These are phyloP conservation scores for Steccherinum ochraceum DNA, from an alignment of 768 basidiomycete species.

Conservation along the genomic window DNA sequence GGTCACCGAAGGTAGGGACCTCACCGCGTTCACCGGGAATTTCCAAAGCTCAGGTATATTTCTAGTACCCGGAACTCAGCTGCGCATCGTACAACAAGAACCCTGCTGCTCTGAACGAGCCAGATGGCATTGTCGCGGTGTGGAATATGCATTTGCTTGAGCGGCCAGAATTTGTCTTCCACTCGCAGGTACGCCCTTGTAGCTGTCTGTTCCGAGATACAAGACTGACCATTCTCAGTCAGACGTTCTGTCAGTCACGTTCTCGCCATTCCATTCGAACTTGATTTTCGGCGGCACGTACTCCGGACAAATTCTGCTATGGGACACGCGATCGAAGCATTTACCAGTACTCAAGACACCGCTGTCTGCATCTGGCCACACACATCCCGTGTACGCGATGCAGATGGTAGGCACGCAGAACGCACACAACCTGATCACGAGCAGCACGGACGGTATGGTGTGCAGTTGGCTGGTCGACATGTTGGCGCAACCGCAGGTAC, in stretches of 20 bases:
- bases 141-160: constrained; percentile 97
- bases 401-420: constrained; percentile 98
- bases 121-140: constrained; percentile 93
- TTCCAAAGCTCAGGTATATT: too few relatives aligned
- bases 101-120: constrained; percentile 86
- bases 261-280: constrained; percentile 97
- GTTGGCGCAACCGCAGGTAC: constrained; percentile 94
- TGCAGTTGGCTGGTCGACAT: constrained; percentile 99
- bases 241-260: constrained; percentile 93
- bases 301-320: constrained; percentile 94
- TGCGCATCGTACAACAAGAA: constrained; percentile 99
- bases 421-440: constrained; percentile 94
- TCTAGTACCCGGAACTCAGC: constrained; percentile 89
- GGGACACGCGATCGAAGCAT: constrained; percentile 97
- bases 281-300: constrained; percentile 98
- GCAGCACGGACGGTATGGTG: constrained; percentile 94
- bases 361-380: constrained; percentile 91
- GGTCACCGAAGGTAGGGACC: constrained; percentile 89
- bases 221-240: constrained; percentile 47
- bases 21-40: too few relatives aligned
- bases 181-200: constrained; percentile 74
- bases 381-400: constrained; percentile 98
- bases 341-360: constrained; percentile 96
- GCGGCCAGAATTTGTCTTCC: constrained; percentile 96
- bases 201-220: background rate